A percentile compares a stretch with the other conserved stretches of the same genome.
Evolutionary conservation across 164 flowering plant species (phyloP).

Genomic region (Stephania yunnanensis): DNA sequence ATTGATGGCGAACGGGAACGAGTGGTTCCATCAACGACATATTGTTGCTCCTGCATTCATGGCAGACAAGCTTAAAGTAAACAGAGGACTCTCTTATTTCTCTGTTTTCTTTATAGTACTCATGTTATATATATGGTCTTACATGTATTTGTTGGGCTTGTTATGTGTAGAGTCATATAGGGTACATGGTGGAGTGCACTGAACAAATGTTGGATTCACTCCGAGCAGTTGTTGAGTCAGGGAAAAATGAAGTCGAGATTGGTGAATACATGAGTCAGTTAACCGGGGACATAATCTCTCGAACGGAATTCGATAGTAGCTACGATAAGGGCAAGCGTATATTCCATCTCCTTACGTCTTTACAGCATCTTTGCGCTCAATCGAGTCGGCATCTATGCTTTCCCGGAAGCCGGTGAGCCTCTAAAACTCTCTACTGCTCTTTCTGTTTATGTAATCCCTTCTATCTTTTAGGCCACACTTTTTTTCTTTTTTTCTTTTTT

Average conservation of each 20-base stretch:
- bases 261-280: conserved; percentile 60
- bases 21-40: conserved; percentile 90
- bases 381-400: conserved; percentile 67
- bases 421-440: neutral
- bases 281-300: conserved; percentile 82
- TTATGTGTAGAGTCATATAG: conserved; percentile 36
- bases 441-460: neutral
- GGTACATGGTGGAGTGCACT: conserved; percentile 86
- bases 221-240: conserved; percentile 29
- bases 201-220: conserved; percentile 46
- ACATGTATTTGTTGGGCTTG: neutral
- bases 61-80: conserved; percentile 80
- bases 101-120: neutral
- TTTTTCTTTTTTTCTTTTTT: neutral
- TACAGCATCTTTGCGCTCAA: conserved; percentile 71
- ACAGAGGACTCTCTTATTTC: neutral
- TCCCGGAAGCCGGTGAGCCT: conserved; percentile 86
- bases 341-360: conserved; percentile 49
- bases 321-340: conserved; percentile 83
- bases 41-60: conserved; percentile 79
- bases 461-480: neutral
- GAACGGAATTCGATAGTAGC: conserved; percentile 69
- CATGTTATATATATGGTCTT: neutral
- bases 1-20: conserved; percentile 85
- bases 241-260: conserved; percentile 66